phyloP scores from a whole-genome alignment of 1,139 yeast species.

The Meyerozyma carpophila region DNA sequence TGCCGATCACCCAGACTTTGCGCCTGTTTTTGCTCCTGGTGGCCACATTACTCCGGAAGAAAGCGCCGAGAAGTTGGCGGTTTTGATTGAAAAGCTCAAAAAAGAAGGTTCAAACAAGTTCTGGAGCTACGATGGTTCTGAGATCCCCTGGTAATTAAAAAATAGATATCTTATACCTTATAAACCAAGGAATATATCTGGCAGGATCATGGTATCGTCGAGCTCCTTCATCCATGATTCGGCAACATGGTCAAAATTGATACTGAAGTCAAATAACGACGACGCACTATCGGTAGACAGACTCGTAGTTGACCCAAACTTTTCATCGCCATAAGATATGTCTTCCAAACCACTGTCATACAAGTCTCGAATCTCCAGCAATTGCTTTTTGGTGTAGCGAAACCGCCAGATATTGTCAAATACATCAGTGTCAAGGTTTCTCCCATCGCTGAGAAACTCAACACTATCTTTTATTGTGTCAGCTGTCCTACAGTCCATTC shows the following conservation, averaged over 20 bases:
- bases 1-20: neutral
- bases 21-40: neutral
- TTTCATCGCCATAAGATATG: neutral
- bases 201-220: neutral
- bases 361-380: neutral
- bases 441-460: neutral
- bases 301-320: neutral
- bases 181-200: neutral
- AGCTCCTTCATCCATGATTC: neutral
- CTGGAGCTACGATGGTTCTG: constrained; percentile 8
- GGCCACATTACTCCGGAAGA: constrained; percentile 6
- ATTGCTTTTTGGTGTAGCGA: neutral
- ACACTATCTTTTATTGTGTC: neutral
- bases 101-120: constrained; percentile 7
- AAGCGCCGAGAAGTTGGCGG: constrained; percentile 4
- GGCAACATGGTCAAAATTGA: neutral
- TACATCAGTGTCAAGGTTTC: neutral
- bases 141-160: constrained; percentile 4
- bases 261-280: neutral
- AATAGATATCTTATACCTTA: neutral
- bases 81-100: constrained; percentile 3
- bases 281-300: neutral
- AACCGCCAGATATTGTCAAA: neutral
- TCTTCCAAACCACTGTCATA: neutral
- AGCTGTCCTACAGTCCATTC: neutral